Base-by-base conservation (phyloP, 768 basidiomycete species). In the Leccinum longicurvipes region DNA sequence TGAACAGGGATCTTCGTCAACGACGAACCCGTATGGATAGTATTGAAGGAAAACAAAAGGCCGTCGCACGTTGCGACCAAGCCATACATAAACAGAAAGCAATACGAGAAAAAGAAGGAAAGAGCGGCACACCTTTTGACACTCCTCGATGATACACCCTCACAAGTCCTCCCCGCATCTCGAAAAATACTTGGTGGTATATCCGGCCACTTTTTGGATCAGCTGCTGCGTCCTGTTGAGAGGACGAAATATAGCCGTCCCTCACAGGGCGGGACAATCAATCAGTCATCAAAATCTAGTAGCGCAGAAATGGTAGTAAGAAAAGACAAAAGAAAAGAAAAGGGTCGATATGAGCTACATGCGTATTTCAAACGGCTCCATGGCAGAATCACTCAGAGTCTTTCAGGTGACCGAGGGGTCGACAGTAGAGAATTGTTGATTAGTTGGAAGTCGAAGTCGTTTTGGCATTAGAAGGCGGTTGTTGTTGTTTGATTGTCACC, bases 121-220 rank as follows among this genome's bases (percentile, higher is more conserved):
- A 21, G 23, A 23, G 19, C 2, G 17, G 23, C 46, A 11, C 55
- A 88, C 93, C 80, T 93, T 95, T 68, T 89, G 85, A 60, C 87
- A 92, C 73, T 95, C 91, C 67, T 96, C 93, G 24, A 93, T 73
- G 36, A 96, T 82, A 63, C 93, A 95, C 62, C 95, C 93, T 94
- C 93, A 96, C 11, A 96, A 71, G 70, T 97, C 93, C 64, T 96
- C 93, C 6, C 91, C 93, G 54, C 92, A 94, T 54, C 81, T 81
- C 6, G 86, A 77, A 52, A 88, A 93, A 65, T 89, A 86, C 69
- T 93, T 93, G 53, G 94, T 77, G 0, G 92, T 91, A 64, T 85
- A 95, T 9, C 80, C 78, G 29, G 95, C 93, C 32, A 90, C 87
- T 69, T 88, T 91, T 71, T 91, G 89, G 51, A 95, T 94, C 12